Percentiles rank a stretch among this genome's conserved stretches.
phyloP scores from a whole-genome alignment of 2,329 filamentous ascomycete species.

The Monilinia fructicola region DNA sequence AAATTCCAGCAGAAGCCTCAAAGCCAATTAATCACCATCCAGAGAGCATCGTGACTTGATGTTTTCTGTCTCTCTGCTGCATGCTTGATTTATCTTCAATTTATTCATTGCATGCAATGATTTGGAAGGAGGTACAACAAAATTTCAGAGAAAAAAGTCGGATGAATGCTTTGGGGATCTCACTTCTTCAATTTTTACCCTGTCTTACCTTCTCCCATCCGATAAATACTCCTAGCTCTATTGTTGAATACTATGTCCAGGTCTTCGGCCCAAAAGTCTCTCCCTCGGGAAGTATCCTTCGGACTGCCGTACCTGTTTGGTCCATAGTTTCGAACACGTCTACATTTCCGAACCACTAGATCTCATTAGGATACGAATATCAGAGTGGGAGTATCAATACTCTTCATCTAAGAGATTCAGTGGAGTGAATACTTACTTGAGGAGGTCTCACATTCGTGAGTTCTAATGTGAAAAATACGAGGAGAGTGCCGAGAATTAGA shows the following conservation, averaged over 20 bases:
- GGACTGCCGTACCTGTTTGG: background rate
- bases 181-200: background rate
- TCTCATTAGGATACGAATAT: background rate
- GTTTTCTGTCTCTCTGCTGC: background rate
- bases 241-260: slow-evolving; percentile 19
- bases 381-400: background rate
- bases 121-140: background rate
- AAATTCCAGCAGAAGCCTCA: too few species aligned
- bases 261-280: slow-evolving; percentile 30
- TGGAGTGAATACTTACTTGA: background rate
- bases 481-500: slow-evolving; percentile 62
- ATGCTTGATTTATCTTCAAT: background rate
- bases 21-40: too few species aligned
- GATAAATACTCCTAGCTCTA: background rate
- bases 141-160: background rate
- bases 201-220: background rate
- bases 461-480: slow-evolving; percentile 51
- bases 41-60: too few species aligned
- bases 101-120: background rate
- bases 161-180: background rate
- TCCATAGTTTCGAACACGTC: slow-evolving; percentile 12
- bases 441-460: slow-evolving; percentile 8
- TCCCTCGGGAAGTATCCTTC: background rate
- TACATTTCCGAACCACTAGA: slow-evolving; percentile 5
- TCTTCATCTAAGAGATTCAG: too few species aligned